Conservation (phyloP, 2,329 filamentous ascomycete genomes). For the Colletotrichum spinosum region DNA sequence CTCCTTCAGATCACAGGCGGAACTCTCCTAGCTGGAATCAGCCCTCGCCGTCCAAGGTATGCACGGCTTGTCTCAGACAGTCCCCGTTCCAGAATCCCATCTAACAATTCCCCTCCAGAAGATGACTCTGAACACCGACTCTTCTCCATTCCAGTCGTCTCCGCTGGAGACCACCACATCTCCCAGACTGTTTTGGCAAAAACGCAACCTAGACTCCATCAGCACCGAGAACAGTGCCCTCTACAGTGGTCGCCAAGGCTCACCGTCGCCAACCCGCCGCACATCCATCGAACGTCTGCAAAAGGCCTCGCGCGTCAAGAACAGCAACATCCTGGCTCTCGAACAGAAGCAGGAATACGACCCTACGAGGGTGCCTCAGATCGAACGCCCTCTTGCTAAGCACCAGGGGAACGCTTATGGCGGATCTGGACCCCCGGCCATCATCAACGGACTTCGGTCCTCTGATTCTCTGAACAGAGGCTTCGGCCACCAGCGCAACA, state of each 20-base stretch:
- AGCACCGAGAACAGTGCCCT: conserved; percentile 78
- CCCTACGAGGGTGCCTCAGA: conserved; percentile 78
- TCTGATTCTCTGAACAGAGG: conserved; percentile 56
- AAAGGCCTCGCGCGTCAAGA: conserved; percentile 94
- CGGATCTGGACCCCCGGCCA: conserved; percentile 56
- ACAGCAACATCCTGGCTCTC: conserved; percentile 95
- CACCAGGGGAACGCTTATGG: conserved; percentile 79
- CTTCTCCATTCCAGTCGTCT: conserved; percentile 87
- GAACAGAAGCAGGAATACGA: conserved; percentile 96
- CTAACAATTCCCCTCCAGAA: conserved; percentile 63
- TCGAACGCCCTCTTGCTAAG: conserved; percentile 85
- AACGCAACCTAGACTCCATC: conserved; percentile 69
- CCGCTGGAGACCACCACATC: conserved; percentile 77
- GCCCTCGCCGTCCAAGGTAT: conserved; percentile 73
- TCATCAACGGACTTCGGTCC: conserved; percentile 62
- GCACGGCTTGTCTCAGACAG: conserved; percentile 42
- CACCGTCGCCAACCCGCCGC: conserved; percentile 80
- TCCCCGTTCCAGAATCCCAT: conserved; percentile 16
- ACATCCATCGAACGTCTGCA: conserved; percentile 96
- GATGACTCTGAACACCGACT: conserved; percentile 76
- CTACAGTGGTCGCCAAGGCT: conserved; percentile 68
- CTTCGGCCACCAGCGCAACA: conserved; percentile 60
- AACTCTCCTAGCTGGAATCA: conserved; percentile 95
- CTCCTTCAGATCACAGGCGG: conserved; percentile 83
- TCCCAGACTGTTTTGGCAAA: conserved; percentile 92